phyloP scores from a whole-genome alignment of 129 eudicot species.

The Solidago caesia region DNA sequence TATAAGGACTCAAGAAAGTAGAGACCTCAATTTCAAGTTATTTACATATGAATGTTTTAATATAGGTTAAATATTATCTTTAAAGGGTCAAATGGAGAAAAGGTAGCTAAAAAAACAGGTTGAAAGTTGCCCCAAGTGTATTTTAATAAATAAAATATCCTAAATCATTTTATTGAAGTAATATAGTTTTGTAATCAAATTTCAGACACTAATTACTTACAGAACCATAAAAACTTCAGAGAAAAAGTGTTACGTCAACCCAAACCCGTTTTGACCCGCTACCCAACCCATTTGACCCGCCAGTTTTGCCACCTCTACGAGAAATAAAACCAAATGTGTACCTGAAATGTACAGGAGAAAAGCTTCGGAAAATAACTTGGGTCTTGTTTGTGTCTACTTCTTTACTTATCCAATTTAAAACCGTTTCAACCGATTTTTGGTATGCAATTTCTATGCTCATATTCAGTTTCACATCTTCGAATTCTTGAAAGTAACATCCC shows the following conservation, averaged over 20 bases:
- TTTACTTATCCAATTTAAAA: slow-evolving; percentile 55
- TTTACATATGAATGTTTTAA: background rate
- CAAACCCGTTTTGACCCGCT: background rate
- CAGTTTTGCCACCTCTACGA: background rate
- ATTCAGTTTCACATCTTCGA: slow-evolving; percentile 62
- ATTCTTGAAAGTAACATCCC: slow-evolving; percentile 92
- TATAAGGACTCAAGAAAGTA: background rate
- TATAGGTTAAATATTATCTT: background rate
- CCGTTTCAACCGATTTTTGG: slow-evolving; percentile 59
- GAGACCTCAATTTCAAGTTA: background rate
- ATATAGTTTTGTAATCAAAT: background rate
- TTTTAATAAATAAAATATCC: background rate
- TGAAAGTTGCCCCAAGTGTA: background rate
- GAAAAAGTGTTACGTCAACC: background rate
- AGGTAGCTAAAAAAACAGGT: background rate
- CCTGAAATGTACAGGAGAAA: slow-evolving; percentile 98
- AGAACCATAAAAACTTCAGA: too few species aligned
- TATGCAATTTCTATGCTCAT: slow-evolving; percentile 75
- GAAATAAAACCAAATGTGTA: slow-evolving; percentile 20
- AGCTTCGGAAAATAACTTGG: slow-evolving; percentile 72
- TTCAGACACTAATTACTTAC: background rate
- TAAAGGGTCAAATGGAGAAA: background rate
- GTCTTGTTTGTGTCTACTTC: slow-evolving; percentile 66
- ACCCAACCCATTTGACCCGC: background rate
- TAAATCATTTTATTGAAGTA: background rate